Conservation (phyloP, 2,329 filamentous ascomycete genomes). For the Penicillium sp. region DNA sequence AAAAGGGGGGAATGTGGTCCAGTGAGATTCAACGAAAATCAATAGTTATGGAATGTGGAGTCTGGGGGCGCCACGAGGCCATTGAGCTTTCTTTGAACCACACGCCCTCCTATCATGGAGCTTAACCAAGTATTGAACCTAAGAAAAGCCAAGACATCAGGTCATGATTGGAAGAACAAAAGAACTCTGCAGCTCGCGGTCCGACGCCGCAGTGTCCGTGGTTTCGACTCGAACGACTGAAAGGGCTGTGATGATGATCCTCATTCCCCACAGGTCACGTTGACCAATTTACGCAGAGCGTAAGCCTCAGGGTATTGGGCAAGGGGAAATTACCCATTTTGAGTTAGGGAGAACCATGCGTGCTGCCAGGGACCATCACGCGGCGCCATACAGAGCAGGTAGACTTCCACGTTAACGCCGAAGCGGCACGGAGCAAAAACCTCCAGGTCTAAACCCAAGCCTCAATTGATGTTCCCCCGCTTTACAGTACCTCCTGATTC, state of each 20-base stretch:
- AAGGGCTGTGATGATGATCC: not conserved
- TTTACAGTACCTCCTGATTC: not conserved
- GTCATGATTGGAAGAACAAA: not conserved
- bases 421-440: not conserved
- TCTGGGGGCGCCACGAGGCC: slow-evolving; percentile 20
- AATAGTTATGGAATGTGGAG: slow-evolving; percentile 22
- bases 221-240: not conserved
- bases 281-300: not conserved
- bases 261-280: not conserved
- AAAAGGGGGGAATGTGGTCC: slow-evolving; percentile 10
- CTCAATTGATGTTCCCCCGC: not conserved
- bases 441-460: not conserved
- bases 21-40: slow-evolving; percentile 8
- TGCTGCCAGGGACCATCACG: not conserved
- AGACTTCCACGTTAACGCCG: not conserved
- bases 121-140: not conserved
- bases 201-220: not conserved
- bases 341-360: not conserved
- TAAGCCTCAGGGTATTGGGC: not conserved
- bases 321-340: not conserved
- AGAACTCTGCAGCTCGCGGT: not conserved
- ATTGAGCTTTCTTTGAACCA: slow-evolving; percentile 3
- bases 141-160: not conserved
- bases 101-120: slow-evolving; percentile 19
- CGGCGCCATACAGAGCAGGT: not conserved